These are phyloP conservation scores for Botryotinia globosa DNA, from an alignment of 2,329 filamentous ascomycete genomes.

Conservation along the genomic window DNA sequence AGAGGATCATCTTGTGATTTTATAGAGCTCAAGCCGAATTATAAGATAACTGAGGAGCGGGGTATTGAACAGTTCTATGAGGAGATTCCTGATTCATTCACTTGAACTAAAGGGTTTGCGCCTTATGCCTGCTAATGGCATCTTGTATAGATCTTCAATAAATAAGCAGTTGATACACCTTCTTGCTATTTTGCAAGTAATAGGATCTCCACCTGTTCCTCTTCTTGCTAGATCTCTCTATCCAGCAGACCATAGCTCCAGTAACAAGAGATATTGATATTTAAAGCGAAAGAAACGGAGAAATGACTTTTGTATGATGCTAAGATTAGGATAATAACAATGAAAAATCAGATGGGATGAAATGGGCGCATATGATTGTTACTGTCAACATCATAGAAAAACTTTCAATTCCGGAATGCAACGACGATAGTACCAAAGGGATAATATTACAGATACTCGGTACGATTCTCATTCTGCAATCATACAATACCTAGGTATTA, in stretches of 20 bases:
- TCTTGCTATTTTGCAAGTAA: background rate
- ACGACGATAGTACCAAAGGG: background rate
- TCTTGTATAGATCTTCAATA: background rate
- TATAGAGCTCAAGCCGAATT: background rate
- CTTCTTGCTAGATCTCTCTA: background rate
- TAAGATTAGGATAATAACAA: background rate
- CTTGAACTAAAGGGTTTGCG: background rate
- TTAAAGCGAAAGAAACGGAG: background rate
- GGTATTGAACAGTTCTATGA: background rate
- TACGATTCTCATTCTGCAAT: background rate
- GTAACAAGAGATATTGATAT: background rate
- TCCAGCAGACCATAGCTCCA: accelerated
- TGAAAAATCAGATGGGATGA: accelerated
- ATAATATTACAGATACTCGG: background rate
- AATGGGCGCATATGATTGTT: background rate
- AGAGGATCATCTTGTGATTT: no score
- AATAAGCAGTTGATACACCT: background rate
- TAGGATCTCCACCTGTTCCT: accelerated
- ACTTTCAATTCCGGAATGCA: background rate
- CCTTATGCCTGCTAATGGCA: background rate
- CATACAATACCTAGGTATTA: background rate
- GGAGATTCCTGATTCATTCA: background rate
- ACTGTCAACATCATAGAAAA: background rate
- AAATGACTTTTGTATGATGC: background rate
- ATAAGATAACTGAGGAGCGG: background rate